These are phyloP conservation scores for Chalaropsis ovoidea DNA, from an alignment of 2,329 filamentous ascomycete species.

Conservation along the genomic window DNA sequence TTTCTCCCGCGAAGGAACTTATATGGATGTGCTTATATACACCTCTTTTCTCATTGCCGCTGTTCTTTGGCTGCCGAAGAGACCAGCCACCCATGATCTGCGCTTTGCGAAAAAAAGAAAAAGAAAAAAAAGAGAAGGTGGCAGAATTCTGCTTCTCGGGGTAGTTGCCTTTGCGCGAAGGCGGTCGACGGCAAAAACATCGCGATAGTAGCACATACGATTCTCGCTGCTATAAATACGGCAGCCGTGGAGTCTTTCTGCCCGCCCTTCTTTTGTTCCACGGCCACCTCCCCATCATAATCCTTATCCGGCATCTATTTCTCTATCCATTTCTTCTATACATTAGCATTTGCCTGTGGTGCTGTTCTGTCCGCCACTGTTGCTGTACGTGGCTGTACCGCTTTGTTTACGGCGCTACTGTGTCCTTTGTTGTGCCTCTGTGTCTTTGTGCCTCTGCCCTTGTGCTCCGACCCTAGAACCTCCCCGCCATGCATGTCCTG, in stretches of 20 bases:
- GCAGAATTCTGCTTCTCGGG: background rate
- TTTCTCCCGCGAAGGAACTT: background rate
- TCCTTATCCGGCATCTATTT: background rate
- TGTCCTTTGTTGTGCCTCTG: background rate
- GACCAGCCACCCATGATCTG: background rate
- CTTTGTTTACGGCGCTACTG: background rate
- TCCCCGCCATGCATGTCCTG: conserved; percentile 4
- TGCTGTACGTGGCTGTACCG: background rate
- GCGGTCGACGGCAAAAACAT: background rate
- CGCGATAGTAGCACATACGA: background rate
- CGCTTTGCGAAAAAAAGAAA: background rate
- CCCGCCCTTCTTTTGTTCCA: background rate
- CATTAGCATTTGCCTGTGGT: background rate
- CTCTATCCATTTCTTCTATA: background rate
- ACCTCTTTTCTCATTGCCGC: background rate
- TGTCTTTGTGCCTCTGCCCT: background rate
- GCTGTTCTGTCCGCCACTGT: background rate
- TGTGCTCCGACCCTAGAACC: background rate
- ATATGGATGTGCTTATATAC: background rate
- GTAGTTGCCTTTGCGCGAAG: background rate
- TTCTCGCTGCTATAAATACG: background rate
- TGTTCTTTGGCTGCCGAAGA: too few relatives aligned
- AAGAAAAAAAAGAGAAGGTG: background rate
- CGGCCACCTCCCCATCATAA: background rate
- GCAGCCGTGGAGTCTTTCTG: background rate